Evolutionary conservation across 208 protist species (phyloP).

Genomic region (Trypanosoma theileri): DNA sequence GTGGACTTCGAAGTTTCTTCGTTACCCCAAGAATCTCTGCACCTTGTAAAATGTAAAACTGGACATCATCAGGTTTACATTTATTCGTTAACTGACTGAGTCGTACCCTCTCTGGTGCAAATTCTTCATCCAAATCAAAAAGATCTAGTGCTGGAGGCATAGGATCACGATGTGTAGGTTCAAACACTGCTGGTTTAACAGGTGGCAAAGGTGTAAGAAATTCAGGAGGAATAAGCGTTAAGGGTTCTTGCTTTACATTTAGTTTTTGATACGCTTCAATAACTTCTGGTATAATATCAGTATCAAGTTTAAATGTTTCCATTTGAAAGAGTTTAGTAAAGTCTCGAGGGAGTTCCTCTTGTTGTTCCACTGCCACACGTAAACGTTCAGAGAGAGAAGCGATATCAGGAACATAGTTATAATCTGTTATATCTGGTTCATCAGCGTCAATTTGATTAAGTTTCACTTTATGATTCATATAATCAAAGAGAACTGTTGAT

Average conservation of each 20-base stretch:
- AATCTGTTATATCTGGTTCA: constrained; percentile 94
- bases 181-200: constrained; percentile 93
- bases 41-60: constrained; percentile 93
- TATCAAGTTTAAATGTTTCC: constrained; percentile 94
- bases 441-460: constrained; percentile 95
- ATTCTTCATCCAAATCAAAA: constrained; percentile 96
- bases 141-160: constrained; percentile 92
- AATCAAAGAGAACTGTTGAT: constrained; percentile 84
- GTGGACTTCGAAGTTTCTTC: constrained; percentile 86
- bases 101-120: constrained; percentile 93
- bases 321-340: constrained; percentile 94
- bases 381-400: constrained; percentile 90
- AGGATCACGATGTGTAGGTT: constrained; percentile 92
- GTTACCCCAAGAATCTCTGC: constrained; percentile 94
- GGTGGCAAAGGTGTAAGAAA: constrained; percentile 95
- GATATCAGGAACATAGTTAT: constrained; percentile 94
- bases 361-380: constrained; percentile 94
- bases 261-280: constrained; percentile 91
- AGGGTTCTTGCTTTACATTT: constrained; percentile 92
- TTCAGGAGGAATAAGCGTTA: constrained; percentile 95
- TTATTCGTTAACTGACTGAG: constrained; percentile 96
- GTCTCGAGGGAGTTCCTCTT: constrained; percentile 94
- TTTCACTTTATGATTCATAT: constrained; percentile 79
- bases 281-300: constrained; percentile 91
- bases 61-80: constrained; percentile 92